phyloP scores from a whole-genome alignment of 2,329 filamentous ascomycete genomes.

The Aspergillus tamarii region DNA sequence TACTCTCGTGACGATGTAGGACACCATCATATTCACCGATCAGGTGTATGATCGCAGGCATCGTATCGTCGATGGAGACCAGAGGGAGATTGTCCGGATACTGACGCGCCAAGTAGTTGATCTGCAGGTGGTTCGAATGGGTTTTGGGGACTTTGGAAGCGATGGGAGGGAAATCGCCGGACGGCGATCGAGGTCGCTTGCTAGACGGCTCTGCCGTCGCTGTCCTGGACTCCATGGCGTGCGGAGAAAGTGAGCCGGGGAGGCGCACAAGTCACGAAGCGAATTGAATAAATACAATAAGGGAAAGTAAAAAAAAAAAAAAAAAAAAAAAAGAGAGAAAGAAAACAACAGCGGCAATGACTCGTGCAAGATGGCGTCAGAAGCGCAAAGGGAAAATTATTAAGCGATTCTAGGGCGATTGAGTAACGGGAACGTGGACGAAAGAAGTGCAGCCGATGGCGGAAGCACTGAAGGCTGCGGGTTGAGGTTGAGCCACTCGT shows the following conservation, averaged over 20 bases:
- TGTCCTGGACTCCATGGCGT: conserved; percentile 38
- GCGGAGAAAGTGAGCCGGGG: conserved; percentile 4
- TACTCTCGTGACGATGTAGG: conserved; percentile 80
- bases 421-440: conserved; percentile 23
- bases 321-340: conserved; percentile 3
- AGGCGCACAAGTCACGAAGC: conserved; percentile 1
- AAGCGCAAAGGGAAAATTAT: conserved; percentile 13
- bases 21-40: conserved; percentile 84
- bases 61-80: conserved; percentile 68
- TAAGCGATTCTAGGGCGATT: conserved; percentile 22
- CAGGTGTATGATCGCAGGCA: conserved; percentile 72
- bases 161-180: conserved; percentile 42
- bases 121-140: conserved; percentile 63
- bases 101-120: conserved; percentile 69
- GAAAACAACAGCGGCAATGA: not conserved
- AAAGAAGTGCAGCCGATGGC: conserved; percentile 27
- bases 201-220: conserved; percentile 42
- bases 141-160: conserved; percentile 58
- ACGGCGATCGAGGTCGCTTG: conserved; percentile 52
- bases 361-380: conserved; percentile 6
- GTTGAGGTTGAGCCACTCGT: conserved; percentile 23
- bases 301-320: not conserved
- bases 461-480: conserved; percentile 25
- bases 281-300: not conserved
- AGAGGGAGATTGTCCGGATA: conserved; percentile 65